These are phyloP conservation scores for Fomitopsis serialis DNA, from an alignment of 768 basidiomycete species.

Conservation along the genomic window DNA sequence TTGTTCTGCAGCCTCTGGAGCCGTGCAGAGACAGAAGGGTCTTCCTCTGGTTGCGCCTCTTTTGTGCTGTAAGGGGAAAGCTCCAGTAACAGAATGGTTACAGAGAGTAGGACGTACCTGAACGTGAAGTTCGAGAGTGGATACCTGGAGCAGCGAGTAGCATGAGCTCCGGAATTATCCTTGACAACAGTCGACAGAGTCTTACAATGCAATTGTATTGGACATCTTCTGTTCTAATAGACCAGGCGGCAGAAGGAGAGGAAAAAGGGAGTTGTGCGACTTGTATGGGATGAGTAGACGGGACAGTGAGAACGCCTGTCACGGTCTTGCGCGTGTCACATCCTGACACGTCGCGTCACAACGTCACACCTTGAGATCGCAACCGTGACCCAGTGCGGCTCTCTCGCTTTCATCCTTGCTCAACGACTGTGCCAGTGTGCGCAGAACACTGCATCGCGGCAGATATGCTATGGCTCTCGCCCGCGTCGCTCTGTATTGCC, in stretches of 20 bases:
- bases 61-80: conserved; percentile 59
- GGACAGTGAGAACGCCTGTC: too few relatives aligned
- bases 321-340: background rate
- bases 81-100: background rate
- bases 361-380: background rate
- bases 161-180: background rate
- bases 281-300: too few relatives aligned
- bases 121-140: conserved; percentile 91
- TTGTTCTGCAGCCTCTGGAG: conserved; percentile 93
- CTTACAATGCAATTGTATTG: conserved; percentile 48
- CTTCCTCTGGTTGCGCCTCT: conserved; percentile 95
- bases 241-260: background rate
- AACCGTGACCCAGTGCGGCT: too few relatives aligned
- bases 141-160: conserved; percentile 43
- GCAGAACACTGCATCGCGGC: too few relatives aligned
- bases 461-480: too few relatives aligned
- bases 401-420: too few relatives aligned
- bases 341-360: background rate
- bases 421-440: too few relatives aligned
- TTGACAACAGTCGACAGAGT: conserved; percentile 2
- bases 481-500: too few relatives aligned
- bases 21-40: conserved; percentile 91
- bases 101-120: conserved; percentile 42
- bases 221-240: conserved; percentile 29
- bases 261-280: background rate